Evolutionary conservation across 2,329 filamentous ascomycete genomes (phyloP), one percentile per base, ranked within the genome.

Genomic region (Exophiala sideris): DNA sequence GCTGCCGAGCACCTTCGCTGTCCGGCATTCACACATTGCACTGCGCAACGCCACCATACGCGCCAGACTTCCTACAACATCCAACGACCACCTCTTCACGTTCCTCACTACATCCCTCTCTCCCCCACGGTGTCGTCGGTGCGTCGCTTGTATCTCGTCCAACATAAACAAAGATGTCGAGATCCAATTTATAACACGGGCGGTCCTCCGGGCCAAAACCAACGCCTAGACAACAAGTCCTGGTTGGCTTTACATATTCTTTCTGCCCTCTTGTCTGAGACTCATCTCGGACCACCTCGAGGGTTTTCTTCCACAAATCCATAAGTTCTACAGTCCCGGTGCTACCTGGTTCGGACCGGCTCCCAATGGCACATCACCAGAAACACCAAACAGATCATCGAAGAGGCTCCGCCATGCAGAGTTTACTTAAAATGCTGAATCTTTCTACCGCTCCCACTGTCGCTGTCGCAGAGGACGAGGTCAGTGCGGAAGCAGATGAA

Each of bases 401-500:
- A 35, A 54, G 41, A 52, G 36, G 20, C 20, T 53, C 52, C 36
- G 68, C 67, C 38, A 64, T 75, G 57, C 70, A 73, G 48, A 71
- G 69, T 52, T 61, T 74, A 12, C 62, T 74, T 56, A 75, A 72
- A 64, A 75, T 77, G 71, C 67, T 76, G 36, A 67, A 71, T 50
- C 66, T 73, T 29, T 70, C 73, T 40, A 72, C 71, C 45, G 66
- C 71, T 51, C 68, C 72, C 51, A 70, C 65, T 42, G 67, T 68
- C 58, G 67, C 65, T 33, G 66, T 66, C 45, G 71, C 70, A 40
- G 81, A 83, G 48, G 82, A 85, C 55, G 91, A 96, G 52, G 70
- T 84, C 62, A 74, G 79, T 54, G 82, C 87, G 61, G 92, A 96
- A 66, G 79, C 85, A 47, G 92, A 97, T 71, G 92, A 97, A 71